A percentile compares a stretch with the other conserved stretches of the same genome.
phyloP scores from a whole-genome alignment of 2,329 filamentous ascomycete species.

The Calonectria crousiana region DNA sequence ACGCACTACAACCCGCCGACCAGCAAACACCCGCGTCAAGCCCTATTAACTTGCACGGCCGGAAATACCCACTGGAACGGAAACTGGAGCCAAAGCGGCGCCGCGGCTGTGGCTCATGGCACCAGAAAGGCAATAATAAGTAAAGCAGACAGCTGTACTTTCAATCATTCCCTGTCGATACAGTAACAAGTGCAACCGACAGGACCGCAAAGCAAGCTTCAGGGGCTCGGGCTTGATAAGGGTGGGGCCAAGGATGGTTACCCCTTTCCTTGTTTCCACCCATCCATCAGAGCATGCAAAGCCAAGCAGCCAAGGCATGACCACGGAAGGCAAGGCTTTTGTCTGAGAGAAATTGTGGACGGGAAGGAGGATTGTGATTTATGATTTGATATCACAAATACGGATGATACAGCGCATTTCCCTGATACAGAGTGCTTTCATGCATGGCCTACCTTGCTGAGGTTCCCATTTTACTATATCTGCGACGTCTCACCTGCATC shows the following conservation, averaged over 20 bases:
- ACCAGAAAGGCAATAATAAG: not conserved
- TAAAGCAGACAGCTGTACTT: not conserved
- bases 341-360: slow-evolving; percentile 18
- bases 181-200: not conserved
- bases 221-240: slow-evolving; percentile 15
- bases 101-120: not conserved
- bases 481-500: slow-evolving; percentile 23
- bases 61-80: not conserved
- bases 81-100: not conserved
- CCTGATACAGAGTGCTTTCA: not conserved
- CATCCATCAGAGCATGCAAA: slow-evolving; percentile 9
- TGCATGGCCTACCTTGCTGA: not conserved
- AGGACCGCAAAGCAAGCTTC: not conserved
- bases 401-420: not conserved
- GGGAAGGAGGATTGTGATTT: not conserved
- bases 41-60: not conserved
- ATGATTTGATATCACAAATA: not conserved
- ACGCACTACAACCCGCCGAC: slow-evolving; percentile 37
- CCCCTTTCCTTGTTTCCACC: slow-evolving; percentile 34
- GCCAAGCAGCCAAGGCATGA: slow-evolving; percentile 12
- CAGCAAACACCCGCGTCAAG: slow-evolving; percentile 17
- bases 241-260: slow-evolving; percentile 26
- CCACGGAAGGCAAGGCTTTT: slow-evolving; percentile 4
- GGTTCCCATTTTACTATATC: slow-evolving; percentile 11
- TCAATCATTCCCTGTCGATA: not conserved